Evolutionary conservation across 768 basidiomycete genomes (phyloP).

Genomic region (Gloeopeniophorella convolvens): DNA sequence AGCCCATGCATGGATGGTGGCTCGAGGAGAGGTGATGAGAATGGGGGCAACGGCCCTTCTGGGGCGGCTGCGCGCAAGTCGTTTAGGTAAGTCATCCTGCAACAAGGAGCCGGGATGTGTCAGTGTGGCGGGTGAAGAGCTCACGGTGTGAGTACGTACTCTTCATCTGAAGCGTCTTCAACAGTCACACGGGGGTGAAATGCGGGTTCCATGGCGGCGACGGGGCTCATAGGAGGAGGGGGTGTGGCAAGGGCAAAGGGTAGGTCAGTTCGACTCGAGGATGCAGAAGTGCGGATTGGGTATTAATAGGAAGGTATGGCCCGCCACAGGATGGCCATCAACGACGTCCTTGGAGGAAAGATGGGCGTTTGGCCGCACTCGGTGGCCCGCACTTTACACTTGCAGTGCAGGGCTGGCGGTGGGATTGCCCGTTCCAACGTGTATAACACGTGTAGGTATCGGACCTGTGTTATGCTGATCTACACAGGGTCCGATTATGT

Average conservation of each 20-base stretch:
- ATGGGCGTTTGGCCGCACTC: background rate
- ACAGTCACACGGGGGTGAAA: slow-evolving; percentile 14
- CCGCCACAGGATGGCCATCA: background rate
- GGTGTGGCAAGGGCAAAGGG: background rate
- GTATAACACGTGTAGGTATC: slow-evolving; percentile 15
- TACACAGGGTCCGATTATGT: background rate
- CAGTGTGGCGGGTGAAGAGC: background rate
- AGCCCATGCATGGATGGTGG: background rate
- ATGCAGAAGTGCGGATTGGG: background rate
- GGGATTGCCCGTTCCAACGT: slow-evolving; percentile 13
- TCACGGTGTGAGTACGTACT: slow-evolving; percentile 6
- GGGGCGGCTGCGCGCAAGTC: slow-evolving; percentile 1
- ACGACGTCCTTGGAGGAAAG: slow-evolving; percentile 1
- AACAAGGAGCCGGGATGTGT: background rate
- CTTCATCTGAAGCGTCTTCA: slow-evolving; percentile 18
- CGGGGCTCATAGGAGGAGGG: slow-evolving; percentile 2
- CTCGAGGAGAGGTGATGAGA: slow-evolving; percentile 1
- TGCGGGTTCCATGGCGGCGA: slow-evolving; percentile 2
- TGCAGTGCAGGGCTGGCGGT: background rate
- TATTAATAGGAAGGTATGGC: slow-evolving; percentile 7
- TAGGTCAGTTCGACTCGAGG: background rate
- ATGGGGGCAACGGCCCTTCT: background rate
- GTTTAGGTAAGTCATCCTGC: slow-evolving; percentile 10
- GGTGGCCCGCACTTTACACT: background rate
- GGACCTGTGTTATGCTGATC: too few relatives aligned